These are phyloP conservation scores for Colletotrichum costaricense DNA, from an alignment of 2,329 filamentous ascomycete genomes.

Conservation along the genomic window DNA sequence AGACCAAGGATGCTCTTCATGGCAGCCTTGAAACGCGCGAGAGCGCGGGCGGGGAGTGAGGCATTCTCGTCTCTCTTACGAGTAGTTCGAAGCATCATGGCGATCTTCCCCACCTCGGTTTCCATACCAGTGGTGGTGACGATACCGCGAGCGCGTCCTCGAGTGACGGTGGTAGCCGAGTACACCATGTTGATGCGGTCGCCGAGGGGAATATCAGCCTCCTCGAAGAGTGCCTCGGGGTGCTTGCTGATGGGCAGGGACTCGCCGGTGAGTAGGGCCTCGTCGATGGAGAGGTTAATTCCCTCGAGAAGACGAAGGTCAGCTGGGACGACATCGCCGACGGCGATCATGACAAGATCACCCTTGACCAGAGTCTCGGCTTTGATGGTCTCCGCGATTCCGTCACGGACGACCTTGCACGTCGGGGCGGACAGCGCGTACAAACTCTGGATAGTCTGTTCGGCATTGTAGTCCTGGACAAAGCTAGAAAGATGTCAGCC, in stretches of 20 bases:
- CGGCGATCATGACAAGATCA: constrained; percentile 71
- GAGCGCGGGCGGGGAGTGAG: constrained; percentile 51
- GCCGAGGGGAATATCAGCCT: constrained; percentile 69
- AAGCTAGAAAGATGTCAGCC: constrained; percentile 54
- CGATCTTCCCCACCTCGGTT: constrained; percentile 82
- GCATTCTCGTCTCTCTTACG: constrained; percentile 60
- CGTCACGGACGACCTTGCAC: constrained; percentile 68
- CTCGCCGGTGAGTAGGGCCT: constrained; percentile 80
- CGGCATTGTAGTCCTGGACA: constrained; percentile 70
- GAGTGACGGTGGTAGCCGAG: constrained; percentile 78
- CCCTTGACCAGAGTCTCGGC: constrained; percentile 72
- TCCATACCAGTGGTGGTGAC: constrained; percentile 78
- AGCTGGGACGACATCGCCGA: constrained; percentile 77
- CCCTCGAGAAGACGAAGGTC: constrained; percentile 74
- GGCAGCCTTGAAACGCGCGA: constrained; percentile 54
- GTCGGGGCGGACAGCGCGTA: constrained; percentile 69
- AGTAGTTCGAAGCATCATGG: constrained; percentile 73
- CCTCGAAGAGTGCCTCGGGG: constrained; percentile 64
- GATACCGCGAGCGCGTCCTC: constrained; percentile 75
- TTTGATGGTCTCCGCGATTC: constrained; percentile 62
- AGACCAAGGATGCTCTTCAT: constrained; percentile 68
- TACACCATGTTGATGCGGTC: constrained; percentile 79
- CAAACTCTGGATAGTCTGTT: constrained; percentile 71
- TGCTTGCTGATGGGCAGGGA: constrained; percentile 76
- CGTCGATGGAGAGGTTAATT: constrained; percentile 82